A percentile compares a stretch with the other conserved stretches of the same genome.
Evolutionary conservation across 140 eudicot species (phyloP).

Genomic region (Flaveria floridana): DNA sequence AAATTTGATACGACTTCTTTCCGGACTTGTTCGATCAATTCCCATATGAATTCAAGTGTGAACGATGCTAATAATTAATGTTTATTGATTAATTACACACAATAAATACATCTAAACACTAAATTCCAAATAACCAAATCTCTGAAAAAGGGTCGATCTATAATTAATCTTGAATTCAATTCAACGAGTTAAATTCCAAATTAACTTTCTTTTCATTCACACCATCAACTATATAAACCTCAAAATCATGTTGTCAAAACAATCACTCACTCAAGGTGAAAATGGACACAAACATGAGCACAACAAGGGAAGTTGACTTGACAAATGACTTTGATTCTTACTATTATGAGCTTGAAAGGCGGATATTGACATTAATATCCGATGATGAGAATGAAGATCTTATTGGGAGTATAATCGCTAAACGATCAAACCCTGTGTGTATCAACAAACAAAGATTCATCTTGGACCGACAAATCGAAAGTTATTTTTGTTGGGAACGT

Average conservation of each 20-base stretch:
- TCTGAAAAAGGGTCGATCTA: constrained; percentile 7
- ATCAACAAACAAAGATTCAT: neutral
- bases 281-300: constrained; percentile 31
- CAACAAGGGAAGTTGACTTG: constrained; percentile 3
- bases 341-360: constrained; percentile 51
- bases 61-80: neutral
- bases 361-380: constrained; percentile 47
- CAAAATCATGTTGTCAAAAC: neutral
- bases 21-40: neutral
- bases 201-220: constrained; percentile 9
- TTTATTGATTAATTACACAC: neutral
- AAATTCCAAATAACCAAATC: constrained; percentile 28
- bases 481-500: constrained; percentile 48
- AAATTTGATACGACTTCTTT: neutral
- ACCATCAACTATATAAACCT: constrained; percentile 25
- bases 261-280: neutral
- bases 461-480: constrained; percentile 14
- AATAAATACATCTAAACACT: constrained; percentile 17
- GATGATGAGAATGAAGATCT: constrained; percentile 44
- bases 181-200: constrained; percentile 6
- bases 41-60: constrained; percentile 4
- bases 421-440: neutral
- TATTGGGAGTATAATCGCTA: neutral
- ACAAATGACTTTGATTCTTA: constrained; percentile 43
- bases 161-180: constrained; percentile 17